Conservation (phyloP, 2,329 filamentous ascomycete species). For the Aspergillus luchuensis region DNA sequence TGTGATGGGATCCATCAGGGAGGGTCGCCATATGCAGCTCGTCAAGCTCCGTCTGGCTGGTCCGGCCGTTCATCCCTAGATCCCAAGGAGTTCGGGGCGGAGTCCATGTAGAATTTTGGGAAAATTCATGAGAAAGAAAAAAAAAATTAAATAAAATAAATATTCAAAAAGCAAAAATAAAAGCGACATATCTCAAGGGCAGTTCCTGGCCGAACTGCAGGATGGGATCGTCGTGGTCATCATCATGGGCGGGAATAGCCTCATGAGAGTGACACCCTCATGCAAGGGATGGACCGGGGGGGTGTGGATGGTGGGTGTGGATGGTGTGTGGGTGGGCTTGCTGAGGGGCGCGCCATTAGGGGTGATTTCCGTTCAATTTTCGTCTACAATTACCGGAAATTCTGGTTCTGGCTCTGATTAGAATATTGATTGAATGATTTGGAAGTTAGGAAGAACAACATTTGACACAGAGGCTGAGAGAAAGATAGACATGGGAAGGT, state of each 20-base stretch:
- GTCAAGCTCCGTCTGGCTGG: slow-evolving; percentile 10
- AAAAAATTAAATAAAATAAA: no score
- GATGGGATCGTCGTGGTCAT: slow-evolving; percentile 20
- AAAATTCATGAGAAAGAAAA: no score
- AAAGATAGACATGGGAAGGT: no score
- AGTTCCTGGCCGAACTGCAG: slow-evolving; percentile 16
- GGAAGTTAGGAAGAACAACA: no score
- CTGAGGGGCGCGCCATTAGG: no score
- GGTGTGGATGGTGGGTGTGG: background rate
- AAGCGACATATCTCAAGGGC: slow-evolving; percentile 8
- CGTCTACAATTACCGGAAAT: no score
- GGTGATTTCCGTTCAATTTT: no score
- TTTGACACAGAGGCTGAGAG: no score
- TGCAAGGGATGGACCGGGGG: slow-evolving; percentile 23
- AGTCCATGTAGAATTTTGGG: background rate
- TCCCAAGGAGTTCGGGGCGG: background rate
- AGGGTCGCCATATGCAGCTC: slow-evolving; percentile 13
- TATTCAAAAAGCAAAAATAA: background rate
- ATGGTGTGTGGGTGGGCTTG: background rate
- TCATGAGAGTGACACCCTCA: slow-evolving; percentile 25
- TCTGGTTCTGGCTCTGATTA: no score
- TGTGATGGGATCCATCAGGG: slow-evolving; percentile 12
- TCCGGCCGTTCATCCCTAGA: background rate
- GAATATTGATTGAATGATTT: no score
- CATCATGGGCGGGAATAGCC: slow-evolving; percentile 19